These are phyloP conservation scores for Globisporangium polare DNA, from an alignment of 352 stramenopile species.

Conservation along the genomic window DNA sequence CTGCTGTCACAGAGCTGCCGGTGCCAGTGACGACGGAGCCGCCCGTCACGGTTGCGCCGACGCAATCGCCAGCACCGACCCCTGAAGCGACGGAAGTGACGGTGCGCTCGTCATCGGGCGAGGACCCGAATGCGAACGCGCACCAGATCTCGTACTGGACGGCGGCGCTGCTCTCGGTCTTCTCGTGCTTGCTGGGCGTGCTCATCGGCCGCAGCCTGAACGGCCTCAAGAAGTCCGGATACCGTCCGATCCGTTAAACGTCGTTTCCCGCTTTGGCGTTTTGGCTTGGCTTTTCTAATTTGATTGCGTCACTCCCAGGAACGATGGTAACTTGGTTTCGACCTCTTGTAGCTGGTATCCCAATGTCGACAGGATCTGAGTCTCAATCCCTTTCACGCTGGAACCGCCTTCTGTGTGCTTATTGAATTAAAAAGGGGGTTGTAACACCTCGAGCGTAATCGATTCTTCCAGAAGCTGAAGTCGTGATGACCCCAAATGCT, in stretches of 20 bases:
- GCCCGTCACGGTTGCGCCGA: background rate
- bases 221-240: constrained; percentile 39
- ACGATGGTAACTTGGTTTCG: background rate
- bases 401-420: background rate
- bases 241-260: constrained; percentile 38
- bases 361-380: too few species aligned
- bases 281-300: background rate
- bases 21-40: constrained; percentile 1
- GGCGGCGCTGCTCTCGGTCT: constrained; percentile 42
- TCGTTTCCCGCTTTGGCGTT: background rate
- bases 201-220: constrained; percentile 57
- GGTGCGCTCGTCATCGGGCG: constrained; percentile 8
- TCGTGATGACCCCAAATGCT: background rate
- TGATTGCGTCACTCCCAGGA: background rate
- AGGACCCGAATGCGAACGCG: constrained; percentile 13
- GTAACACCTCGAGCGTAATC: background rate
- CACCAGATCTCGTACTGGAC: constrained; percentile 44
- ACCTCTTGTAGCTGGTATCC: too few species aligned
- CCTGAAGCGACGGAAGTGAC: constrained; percentile 2
- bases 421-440: background rate
- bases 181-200: constrained; percentile 40
- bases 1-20: background rate
- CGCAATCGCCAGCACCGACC: background rate
- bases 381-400: too few species aligned
- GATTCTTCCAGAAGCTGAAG: constrained; percentile 5